Percentiles rank a stretch among this genome's conserved stretches.
Conservation (phyloP, 225 moss, liverwort and hornwort genomes). For the Sphagnum tenellum region DNA sequence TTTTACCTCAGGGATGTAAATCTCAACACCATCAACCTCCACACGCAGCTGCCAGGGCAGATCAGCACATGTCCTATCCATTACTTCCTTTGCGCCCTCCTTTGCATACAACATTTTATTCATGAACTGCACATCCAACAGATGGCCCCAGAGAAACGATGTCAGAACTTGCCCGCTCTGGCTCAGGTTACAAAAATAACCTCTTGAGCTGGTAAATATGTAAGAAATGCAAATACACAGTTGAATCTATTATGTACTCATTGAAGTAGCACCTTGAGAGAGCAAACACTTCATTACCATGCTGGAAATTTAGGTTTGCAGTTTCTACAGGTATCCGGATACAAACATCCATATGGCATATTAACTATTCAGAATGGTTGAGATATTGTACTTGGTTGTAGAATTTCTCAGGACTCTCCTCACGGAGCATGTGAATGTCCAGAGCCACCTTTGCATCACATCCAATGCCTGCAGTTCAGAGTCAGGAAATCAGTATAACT, state of each 20-base stretch:
- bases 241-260: too few relatives aligned
- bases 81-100: slow-evolving; percentile 45
- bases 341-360: not conserved
- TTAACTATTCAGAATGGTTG: not conserved
- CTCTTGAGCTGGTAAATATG: too few relatives aligned
- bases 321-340: too few relatives aligned
- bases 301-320: too few relatives aligned
- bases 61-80: slow-evolving; percentile 48
- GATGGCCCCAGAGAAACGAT: not conserved
- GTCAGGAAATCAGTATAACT: not conserved
- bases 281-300: too few relatives aligned
- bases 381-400: slow-evolving; percentile 32
- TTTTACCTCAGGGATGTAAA: slow-evolving; percentile 41
- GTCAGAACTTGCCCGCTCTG: too few relatives aligned
- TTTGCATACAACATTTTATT: slow-evolving; percentile 53
- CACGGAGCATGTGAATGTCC: slow-evolving; percentile 49
- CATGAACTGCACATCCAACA: slow-evolving; percentile 27
- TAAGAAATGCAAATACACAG: too few relatives aligned
- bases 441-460: slow-evolving; percentile 60
- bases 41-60: slow-evolving; percentile 37
- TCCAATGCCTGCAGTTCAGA: slow-evolving; percentile 39
- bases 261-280: too few relatives aligned
- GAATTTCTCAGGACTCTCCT: slow-evolving; percentile 45
- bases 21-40: slow-evolving; percentile 34
- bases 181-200: too few relatives aligned